Evolutionary conservation across 176 grass and related monocot genomes (phyloP).

Genomic region (Olyra latifolia): DNA sequence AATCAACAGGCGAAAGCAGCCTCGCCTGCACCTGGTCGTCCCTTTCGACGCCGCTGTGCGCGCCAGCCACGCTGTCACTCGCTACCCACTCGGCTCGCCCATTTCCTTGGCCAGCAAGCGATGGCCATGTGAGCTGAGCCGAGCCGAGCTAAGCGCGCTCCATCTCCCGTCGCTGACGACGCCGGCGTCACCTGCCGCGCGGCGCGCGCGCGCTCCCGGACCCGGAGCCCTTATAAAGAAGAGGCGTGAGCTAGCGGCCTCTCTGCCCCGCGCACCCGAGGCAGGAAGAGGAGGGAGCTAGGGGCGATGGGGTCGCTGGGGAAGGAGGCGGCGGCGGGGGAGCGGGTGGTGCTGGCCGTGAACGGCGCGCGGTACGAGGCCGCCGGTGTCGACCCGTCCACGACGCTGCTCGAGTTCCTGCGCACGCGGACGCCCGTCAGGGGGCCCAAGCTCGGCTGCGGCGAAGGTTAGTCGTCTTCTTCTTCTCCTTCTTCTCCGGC

Average conservation of each 20-base stretch:
- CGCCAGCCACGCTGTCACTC: too few relatives aligned
- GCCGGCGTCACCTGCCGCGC: neutral
- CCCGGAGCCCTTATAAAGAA: neutral
- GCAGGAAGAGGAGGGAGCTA: neutral
- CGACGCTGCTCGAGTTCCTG: slow-evolving; percentile 77
- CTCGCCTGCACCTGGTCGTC: too few relatives aligned
- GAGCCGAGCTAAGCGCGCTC: neutral
- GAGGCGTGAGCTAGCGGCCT: neutral
- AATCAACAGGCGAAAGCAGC: neutral
- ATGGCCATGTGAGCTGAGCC: neutral
- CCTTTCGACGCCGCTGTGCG: too few relatives aligned
- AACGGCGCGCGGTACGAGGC: slow-evolving; percentile 66
- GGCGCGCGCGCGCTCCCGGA: too few relatives aligned
- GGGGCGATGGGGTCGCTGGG: slow-evolving; percentile 2
- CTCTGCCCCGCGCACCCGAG: neutral
- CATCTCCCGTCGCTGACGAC: neutral
- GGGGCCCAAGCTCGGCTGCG: slow-evolving; percentile 86
- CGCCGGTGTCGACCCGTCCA: slow-evolving; percentile 49
- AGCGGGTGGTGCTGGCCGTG: slow-evolving; percentile 55
- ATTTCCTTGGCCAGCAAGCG: neutral
- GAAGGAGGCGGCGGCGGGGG: neutral
- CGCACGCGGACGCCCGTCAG: slow-evolving; percentile 53
- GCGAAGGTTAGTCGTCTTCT: slow-evolving; percentile 42
- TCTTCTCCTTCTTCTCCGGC: neutral
- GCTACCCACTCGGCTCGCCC: too few relatives aligned